Conservation (phyloP, 2,329 filamentous ascomycete species). For the Annulohypoxylon truncatum region DNA sequence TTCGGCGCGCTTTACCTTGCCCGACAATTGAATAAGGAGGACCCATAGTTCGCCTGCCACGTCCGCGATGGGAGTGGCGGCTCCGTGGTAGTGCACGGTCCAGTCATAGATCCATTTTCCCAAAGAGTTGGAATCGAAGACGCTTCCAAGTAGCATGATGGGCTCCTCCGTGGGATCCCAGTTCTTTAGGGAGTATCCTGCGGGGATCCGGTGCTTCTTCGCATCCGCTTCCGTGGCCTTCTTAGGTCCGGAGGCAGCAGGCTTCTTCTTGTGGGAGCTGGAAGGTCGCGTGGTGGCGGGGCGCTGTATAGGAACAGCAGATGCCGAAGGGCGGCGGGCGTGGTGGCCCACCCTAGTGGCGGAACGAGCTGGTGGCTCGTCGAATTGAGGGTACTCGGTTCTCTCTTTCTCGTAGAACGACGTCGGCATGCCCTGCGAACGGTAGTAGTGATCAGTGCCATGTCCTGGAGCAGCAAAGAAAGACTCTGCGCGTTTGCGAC, state of each 20-base stretch:
- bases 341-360: constrained; percentile 55
- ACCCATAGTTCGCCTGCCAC: constrained; percentile 96
- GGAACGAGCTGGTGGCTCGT: constrained; percentile 54
- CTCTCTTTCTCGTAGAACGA: constrained; percentile 55
- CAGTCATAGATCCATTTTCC: constrained; percentile 99
- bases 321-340: constrained; percentile 61
- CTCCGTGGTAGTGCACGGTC: constrained; percentile 91
- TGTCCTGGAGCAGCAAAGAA: constrained; percentile 62
- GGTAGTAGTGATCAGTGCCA: constrained; percentile 69
- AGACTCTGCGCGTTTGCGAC: constrained; percentile 52
- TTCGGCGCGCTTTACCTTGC: constrained; percentile 92
- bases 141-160: constrained; percentile 92
- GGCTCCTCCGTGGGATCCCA: constrained; percentile 96
- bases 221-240: constrained; percentile 71
- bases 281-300: constrained; percentile 64
- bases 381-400: constrained; percentile 57
- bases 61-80: constrained; percentile 85
- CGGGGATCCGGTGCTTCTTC: constrained; percentile 78
- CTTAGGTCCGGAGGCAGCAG: constrained; percentile 45
- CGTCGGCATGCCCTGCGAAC: constrained; percentile 60
- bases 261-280: constrained; percentile 56
- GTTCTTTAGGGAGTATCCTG: constrained; percentile 95
- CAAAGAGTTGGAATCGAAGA: constrained; percentile 96
- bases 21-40: constrained; percentile 89
- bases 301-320: constrained; percentile 58